These are phyloP conservation scores for Entamoeba histolytica DNA, from an alignment of 208 protist genomes.

Conservation along the genomic window DNA sequence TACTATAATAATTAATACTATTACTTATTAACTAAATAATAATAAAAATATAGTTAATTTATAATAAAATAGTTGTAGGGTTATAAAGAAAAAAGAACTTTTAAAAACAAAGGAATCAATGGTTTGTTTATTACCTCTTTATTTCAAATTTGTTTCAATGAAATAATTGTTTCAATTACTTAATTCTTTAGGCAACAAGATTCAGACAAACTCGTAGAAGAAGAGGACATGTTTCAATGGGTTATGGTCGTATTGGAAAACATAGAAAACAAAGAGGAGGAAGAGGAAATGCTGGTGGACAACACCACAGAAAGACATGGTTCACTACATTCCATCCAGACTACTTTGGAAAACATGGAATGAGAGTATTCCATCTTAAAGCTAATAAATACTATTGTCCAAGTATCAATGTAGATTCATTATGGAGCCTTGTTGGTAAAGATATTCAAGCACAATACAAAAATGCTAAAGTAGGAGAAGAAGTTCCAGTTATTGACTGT, in stretches of 20 bases:
- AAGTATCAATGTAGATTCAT: constrained; percentile 88
- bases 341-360: constrained; percentile 99
- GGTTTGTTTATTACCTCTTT: too few species aligned
- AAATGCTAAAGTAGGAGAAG: constrained; percentile 48
- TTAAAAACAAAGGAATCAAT: too few species aligned
- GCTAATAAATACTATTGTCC: constrained; percentile 71
- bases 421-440: constrained; percentile 78
- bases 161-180: neutral
- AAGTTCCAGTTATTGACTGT: constrained; percentile 90
- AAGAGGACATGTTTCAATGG: constrained; percentile 10
- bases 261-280: constrained; percentile 96
- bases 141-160: too few species aligned
- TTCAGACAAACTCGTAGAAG: neutral
- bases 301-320: constrained; percentile 93
- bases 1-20: too few species aligned
- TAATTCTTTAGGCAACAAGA: neutral
- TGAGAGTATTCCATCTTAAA: constrained; percentile 84
- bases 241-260: constrained; percentile 56
- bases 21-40: too few species aligned
- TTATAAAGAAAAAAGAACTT: too few species aligned
- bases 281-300: constrained; percentile 98
- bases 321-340: constrained; percentile 99
- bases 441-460: constrained; percentile 37
- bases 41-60: too few species aligned
- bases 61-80: too few species aligned